Base-by-base conservation (phyloP, 1,284 basidiomycete genomes). In the Fomitopsis betulina region DNA sequence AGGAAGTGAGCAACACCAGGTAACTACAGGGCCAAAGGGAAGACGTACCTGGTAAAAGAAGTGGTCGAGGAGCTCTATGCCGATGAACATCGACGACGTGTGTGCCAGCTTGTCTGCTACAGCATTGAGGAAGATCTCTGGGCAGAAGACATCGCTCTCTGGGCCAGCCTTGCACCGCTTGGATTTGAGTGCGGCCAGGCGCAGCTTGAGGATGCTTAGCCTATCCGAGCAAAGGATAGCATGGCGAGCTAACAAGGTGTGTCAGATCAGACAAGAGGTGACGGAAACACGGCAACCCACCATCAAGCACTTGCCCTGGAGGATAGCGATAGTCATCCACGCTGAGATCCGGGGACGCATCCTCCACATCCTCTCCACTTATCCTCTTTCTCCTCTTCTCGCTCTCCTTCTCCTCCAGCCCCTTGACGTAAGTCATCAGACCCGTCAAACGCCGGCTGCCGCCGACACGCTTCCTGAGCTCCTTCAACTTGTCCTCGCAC, bases 11-110 rank as follows among this genome's bases (percentile, higher is more conserved):
- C 9, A 27, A 50, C 43, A 19, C 2, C 21, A n/a, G 12, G 9
- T 15, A 3, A 33, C 15, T 55, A 43, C 7, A 5, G 21, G 7
- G 17, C n/a, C 3, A 0, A 7, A 37, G 15, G n/a, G 3, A 19
- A n/a, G 25, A 37, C 53, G 15, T 53, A 91, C 92, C 79, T 95
- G 93, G 71, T 98, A 98, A 79, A 99, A 98, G 82, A 99, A 99
- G 69, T 98, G 95, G 68, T 96, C 93, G 1, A 99, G 83, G 9
- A 99, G 79, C 73, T 99, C 96, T 59, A 98, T 96, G 75, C 93
- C 98, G 80, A 99, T 96, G 75, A 99, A 99, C 91, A 98, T 95
- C 2, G 96, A 88, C 0, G 94, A 92, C 0, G 96, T 98, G 70
- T 96, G 92, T 0, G 96, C 94, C 37, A 99, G 81, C 75, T 99